These are phyloP conservation scores for Fistulifera solaris DNA, from an alignment of 108 stramenopile genomes.

Conservation along the genomic window DNA sequence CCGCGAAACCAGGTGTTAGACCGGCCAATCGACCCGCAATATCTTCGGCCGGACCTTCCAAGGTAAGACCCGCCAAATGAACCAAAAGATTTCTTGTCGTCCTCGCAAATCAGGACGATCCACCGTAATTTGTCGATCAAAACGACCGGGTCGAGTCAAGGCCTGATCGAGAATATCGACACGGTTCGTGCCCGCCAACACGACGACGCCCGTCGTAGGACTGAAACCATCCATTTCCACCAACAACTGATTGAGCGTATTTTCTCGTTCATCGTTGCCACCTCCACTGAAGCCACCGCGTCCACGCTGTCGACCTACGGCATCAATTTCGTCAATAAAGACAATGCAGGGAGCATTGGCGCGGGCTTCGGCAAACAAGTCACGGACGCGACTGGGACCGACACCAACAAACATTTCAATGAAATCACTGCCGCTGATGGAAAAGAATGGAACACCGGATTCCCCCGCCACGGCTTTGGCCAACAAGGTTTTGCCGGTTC, in stretches of 20 bases:
- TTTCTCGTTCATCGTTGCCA: conserved; percentile 86
- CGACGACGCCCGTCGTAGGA: conserved; percentile 73
- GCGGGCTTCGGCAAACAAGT: conserved; percentile 89
- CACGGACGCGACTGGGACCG: conserved; percentile 91
- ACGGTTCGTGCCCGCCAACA: conserved; percentile 91
- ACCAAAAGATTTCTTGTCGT: conserved; percentile 76
- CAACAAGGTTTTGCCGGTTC: conserved; percentile 95
- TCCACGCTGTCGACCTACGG: conserved; percentile 86
- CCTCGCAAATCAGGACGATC: conserved; percentile 81
- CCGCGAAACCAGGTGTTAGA: conserved; percentile 86
- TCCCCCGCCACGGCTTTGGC: conserved; percentile 98
- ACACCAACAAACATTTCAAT: conserved; percentile 93
- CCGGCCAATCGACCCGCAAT: conserved; percentile 52
- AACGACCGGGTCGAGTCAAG: conserved; percentile 86
- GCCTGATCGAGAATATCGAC: conserved; percentile 87
- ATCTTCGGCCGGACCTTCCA: conserved; percentile 35
- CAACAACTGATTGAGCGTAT: conserved; percentile 91
- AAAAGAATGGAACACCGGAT: conserved; percentile 90
- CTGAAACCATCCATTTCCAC: conserved; percentile 91
- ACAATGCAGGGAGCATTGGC: conserved; percentile 91
- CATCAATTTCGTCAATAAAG: conserved; percentile 99
- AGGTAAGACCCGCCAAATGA: conserved; percentile 66
- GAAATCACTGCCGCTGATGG: conserved; percentile 85
- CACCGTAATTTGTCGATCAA: conserved; percentile 87
- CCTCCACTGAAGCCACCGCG: conserved; percentile 59